phyloP scores from a whole-genome alignment of 495 filamentous ascomycete species.

The Margaritispora aquatica region DNA sequence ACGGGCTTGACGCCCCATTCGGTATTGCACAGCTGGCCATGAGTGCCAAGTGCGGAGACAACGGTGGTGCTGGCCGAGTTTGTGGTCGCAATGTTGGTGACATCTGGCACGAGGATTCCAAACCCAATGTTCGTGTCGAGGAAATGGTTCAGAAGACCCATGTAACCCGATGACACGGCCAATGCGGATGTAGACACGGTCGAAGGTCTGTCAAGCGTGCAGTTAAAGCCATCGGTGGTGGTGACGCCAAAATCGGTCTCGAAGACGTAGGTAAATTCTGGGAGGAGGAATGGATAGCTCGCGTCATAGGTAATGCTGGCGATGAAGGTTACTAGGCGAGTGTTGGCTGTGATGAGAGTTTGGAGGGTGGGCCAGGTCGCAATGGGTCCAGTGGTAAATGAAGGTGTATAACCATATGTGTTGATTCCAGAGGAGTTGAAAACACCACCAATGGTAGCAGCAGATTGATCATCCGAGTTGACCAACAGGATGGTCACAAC shows the following conservation, averaged over 20 bases:
- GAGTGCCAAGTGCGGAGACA: conserved; percentile 50
- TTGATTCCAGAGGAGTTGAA: conserved; percentile 50
- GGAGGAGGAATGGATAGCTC: conserved; percentile 54
- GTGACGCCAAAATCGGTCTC: conserved; percentile 63
- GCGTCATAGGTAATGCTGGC: conserved; percentile 44
- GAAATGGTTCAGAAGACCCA: conserved; percentile 72
- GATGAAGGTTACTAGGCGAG: conserved; percentile 57
- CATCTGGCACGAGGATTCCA: conserved; percentile 51
- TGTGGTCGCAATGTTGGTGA: conserved; percentile 43
- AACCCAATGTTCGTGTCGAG: conserved; percentile 51
- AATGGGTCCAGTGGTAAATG: conserved; percentile 16
- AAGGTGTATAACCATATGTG: conserved; percentile 51
- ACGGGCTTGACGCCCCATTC: conserved; percentile 51
- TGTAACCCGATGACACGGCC: conserved; percentile 35
- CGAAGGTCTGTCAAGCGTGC: conserved; percentile 55
- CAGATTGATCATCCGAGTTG: conserved; percentile 52
- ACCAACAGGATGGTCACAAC: conserved; percentile 66
- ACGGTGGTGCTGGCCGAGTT: conserved; percentile 40
- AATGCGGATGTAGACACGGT: conserved; percentile 27
- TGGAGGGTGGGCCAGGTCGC: conserved; percentile 59
- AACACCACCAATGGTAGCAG: conserved; percentile 41
- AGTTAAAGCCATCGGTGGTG: conserved; percentile 45
- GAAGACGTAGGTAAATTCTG: conserved; percentile 66
- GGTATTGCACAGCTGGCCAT: conserved; percentile 43
- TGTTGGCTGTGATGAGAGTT: conserved; percentile 52